Percentiles rank a stretch among this genome's conserved stretches.
phyloP scores from a whole-genome alignment of 768 basidiomycete genomes.

The Pholiota conissans region DNA sequence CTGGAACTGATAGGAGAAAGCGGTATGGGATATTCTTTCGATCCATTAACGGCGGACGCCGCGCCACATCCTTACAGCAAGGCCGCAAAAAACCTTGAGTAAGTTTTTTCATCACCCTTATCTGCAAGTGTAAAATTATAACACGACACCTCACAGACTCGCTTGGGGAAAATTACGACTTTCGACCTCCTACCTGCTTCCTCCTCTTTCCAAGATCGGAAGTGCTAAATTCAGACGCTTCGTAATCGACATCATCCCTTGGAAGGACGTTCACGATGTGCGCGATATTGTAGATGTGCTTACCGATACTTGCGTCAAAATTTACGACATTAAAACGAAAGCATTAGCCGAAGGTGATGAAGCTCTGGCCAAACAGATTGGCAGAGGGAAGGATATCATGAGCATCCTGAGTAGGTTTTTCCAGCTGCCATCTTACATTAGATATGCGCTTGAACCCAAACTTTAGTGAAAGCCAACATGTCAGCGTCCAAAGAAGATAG shows the following conservation, averaged over 20 bases:
- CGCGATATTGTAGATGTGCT: constrained; percentile 29
- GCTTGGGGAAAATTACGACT: constrained; percentile 6
- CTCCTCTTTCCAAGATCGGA: constrained; percentile 6
- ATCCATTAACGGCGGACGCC: constrained; percentile 31
- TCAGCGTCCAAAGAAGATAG: constrained; percentile 28
- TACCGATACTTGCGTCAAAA: constrained; percentile 29
- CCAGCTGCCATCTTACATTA: not conserved
- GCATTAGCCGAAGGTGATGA: constrained; percentile 31
- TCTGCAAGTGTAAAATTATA: not conserved
- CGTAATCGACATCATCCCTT: constrained; percentile 2
- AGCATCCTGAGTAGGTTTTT: constrained; percentile 25
- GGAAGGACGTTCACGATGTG: constrained; percentile 7
- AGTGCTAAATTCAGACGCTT: constrained; percentile 6
- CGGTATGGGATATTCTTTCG: constrained; percentile 43
- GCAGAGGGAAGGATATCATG: constrained; percentile 41
- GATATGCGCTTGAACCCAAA: not conserved
- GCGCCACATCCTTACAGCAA: constrained; percentile 28
- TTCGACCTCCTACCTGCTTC: constrained; percentile 1
- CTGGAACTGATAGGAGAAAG: constrained; percentile 50
- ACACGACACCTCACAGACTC: not conserved
- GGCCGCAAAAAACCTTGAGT: constrained; percentile 29
- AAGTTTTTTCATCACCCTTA: constrained; percentile 2
- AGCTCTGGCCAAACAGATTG: constrained; percentile 29
- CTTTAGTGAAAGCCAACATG: constrained; percentile 39
- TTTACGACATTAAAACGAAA: constrained; percentile 33